Base-by-base conservation (phyloP, 2,329 filamentous ascomycete species). In the Trichophaea hybrida region DNA sequence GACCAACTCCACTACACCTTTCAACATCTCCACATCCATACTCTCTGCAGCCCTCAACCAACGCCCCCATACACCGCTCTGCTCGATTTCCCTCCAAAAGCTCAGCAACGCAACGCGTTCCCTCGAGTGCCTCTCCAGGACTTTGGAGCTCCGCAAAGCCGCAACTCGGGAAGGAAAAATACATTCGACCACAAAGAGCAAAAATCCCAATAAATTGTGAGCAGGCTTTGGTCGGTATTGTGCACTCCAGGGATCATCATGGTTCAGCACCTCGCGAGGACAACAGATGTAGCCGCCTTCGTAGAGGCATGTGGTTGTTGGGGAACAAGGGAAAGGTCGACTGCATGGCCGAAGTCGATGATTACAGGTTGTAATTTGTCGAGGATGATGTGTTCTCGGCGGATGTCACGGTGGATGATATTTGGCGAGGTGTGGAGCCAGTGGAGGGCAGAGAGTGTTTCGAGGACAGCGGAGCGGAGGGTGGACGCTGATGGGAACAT, bases 281-380 rank as follows among this genome's bases (percentile, higher is more conserved):
- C 55, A 58, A 12, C 55, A 58, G 7, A 58, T 58, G 4, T 58
- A 58, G 4, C 55, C 55, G 3, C 55, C 55, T 6, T 8, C 15
- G 38, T 58, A 50, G 0, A n/a, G 3, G 2, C 1, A 10, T 15
- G 10, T 15, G 1, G n/a, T 10, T 15, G 10, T 15, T 1, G 10
- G 10, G 3, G 24, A 15, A 10, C 1, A 2, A 15, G 10, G 38
- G 38, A 1, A 15, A 2, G 2, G 38, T 43, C 8, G 6, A 58
- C 32, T 0, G 55, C 8, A 17, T 34, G 15, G 13, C 37, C 43
- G 8, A 58, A 24, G 3, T 58, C 46, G n/a, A 58, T 58, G 38
- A 56, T 56, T 6, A 10, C 15, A 1, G 17, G 35, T 2, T 32
- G 38, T 4, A 12, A 12, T 32, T 43, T 4, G 1, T 37, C 1